Evolutionary conservation across 306 rosid species (phyloP).

Genomic region (Datisca glomerata): DNA sequence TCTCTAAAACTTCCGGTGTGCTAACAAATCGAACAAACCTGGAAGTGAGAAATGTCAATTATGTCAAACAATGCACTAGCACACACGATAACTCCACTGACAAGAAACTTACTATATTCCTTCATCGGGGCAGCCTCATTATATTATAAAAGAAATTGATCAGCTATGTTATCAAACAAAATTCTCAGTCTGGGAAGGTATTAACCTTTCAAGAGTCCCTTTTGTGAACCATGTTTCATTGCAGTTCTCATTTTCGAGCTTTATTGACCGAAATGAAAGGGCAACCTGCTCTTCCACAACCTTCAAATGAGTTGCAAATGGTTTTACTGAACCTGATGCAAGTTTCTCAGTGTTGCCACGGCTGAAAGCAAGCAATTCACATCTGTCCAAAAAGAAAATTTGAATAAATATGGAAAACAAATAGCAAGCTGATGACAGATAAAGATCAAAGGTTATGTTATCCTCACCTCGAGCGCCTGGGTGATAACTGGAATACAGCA

Average conservation of each 20-base stretch:
- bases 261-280: slow-evolving; percentile 58
- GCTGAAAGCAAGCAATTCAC: slow-evolving; percentile 70
- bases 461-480: slow-evolving; percentile 72
- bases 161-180: too few species aligned
- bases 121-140: too few species aligned
- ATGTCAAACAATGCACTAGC: background rate
- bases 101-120: background rate
- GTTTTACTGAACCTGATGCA: slow-evolving; percentile 82
- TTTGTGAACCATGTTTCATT: slow-evolving; percentile 80
- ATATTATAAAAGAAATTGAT: too few species aligned
- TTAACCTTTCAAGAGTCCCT: slow-evolving; percentile 89
- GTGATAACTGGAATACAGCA: slow-evolving; percentile 86
- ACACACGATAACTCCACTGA: background rate
- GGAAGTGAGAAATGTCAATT: slow-evolving; percentile 4
- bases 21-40: slow-evolving; percentile 92
- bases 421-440: slow-evolving; percentile 6
- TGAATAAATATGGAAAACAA: slow-evolving; percentile 7
- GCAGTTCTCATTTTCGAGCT: slow-evolving; percentile 62
- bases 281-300: slow-evolving; percentile 83
- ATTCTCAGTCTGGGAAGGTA: too few species aligned
- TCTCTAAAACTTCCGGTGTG: slow-evolving; percentile 81
- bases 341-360: slow-evolving; percentile 72
- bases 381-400: slow-evolving; percentile 40
- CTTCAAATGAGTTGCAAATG: slow-evolving; percentile 76
- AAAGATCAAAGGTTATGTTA: slow-evolving; percentile 6